Base-by-base conservation (phyloP, 495 filamentous ascomycete species). In the Glutinoglossum americanum region DNA sequence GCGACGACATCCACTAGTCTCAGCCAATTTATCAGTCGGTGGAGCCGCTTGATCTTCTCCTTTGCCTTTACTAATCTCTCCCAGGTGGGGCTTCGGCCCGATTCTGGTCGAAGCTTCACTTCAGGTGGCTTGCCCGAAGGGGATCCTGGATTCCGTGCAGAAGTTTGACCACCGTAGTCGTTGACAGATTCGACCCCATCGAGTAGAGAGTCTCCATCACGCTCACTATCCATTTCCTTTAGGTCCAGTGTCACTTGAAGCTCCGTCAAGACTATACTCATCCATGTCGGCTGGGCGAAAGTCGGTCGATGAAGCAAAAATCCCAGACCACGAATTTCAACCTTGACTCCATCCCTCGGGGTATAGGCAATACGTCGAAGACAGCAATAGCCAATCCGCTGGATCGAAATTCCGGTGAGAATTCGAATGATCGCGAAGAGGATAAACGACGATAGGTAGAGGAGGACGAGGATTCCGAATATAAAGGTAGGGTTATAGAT, bases 221-320 rank as follows among this genome's bases (percentile, higher is more conserved):
- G 23, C 27, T 59, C 57, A 39, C 68, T 68, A 11, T 62, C 65
- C 48, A 90, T 66, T 33, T 75, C 72, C 53, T 78, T 75, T 53
- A 87, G 69, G 67, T 97, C 87, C 26, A 96, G 65, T 0, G 85
- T 89, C n/a, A 97, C 73, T 48, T 78, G 83, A 37, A 95, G 69
- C 60, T 94, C 89, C 58, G 80, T 82, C 54, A 97, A 70, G 25
- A 88, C 84, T 37, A 99, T 74, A 63, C 87, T 95, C 60, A 96
- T 70, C 92, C 92, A 99, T 69, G 93, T 96, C 53, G 92, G 89
- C 67, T 96, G 89, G 21, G 89, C 85, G 67, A 97, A 97, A 17
- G 92, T 94, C 8, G 92, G 90, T 9, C 88, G 81, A 68, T 97
- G 92, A 61, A 96, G 64, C 41, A 85, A 81, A 53, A 97, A 73